Base-by-base conservation (phyloP, 2,329 filamentous ascomycete genomes). In the Ceratocystis harringtonii region DNA sequence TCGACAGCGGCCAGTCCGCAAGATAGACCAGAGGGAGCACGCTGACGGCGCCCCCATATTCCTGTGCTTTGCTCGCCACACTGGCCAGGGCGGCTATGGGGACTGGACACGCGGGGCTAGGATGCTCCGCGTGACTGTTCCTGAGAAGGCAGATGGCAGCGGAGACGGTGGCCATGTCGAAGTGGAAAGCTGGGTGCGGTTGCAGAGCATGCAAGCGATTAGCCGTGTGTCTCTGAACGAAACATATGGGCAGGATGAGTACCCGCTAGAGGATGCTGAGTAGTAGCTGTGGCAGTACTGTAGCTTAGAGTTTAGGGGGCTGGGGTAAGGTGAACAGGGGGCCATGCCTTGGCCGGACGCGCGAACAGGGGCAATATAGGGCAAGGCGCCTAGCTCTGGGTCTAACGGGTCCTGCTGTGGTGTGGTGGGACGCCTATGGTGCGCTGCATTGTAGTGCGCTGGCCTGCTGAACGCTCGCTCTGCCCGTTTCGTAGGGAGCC, bases 81-180 rank as follows among this genome's bases (percentile, higher is more conserved):
- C 83, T 0, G 86, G 87, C 0, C 89, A 89, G 65, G 87, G 86
- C 0, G 86, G 87, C 0, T 89, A 89, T 69, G 84, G 85, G 0
- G 76, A 77, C 58, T 87, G 82, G 81, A 79, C 80, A 8, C 80
- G 86, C 0, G 86, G 86, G 1, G 78, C 79, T 3, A 76, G 84
- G 0, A 81, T 86, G 69, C 74, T 87, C 12, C 69, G 57, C 25
- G 19, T 67, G 1, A 50, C 48, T 19, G 41, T 64, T 25, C 58
- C 58, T 12, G 63, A 41, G 44, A 17, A 25, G 22, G 63, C 44
- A 50, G 1, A n/a, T 75, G 80, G 50, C 71, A 74, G 1, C 72
- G 72, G 25, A 70, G 83, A 17, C 70, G 8, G 19, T 25, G 19
- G 48, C 7, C 5, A 50, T 8, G 12, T 5, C 8, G 70, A 5